Evolutionary conservation across 257 asterid genomes (phyloP).

Genomic region (Nicotiana obtusifolia): DNA sequence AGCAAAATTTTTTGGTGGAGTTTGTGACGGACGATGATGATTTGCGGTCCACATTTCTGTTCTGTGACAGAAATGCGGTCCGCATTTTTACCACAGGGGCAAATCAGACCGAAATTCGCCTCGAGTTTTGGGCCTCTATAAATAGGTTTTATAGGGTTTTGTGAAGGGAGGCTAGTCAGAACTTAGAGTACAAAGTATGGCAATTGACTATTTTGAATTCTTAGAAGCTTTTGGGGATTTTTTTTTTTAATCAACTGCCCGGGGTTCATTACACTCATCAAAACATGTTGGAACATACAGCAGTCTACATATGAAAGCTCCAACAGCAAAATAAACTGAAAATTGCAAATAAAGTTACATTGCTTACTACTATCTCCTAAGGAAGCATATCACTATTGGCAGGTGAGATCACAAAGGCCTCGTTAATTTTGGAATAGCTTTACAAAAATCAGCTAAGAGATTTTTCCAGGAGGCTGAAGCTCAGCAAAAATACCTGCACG

Average conservation of each 20-base stretch:
- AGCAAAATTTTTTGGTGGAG: no score
- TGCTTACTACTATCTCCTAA: neutral
- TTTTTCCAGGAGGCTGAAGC: neutral
- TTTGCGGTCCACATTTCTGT: no score
- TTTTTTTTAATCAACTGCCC: neutral
- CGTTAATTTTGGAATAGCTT: neutral
- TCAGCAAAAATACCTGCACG: neutral
- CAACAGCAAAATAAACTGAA: neutral
- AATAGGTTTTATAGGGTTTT: no score
- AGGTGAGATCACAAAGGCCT: neutral
- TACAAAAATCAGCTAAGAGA: slow-evolving; percentile 12
- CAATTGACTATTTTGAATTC: no score
- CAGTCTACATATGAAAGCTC: neutral
- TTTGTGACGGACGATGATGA: no score
- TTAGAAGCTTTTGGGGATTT: no score
- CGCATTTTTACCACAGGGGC: no score
- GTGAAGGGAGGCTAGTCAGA: no score
- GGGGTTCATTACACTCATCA: neutral
- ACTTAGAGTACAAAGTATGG: no score
- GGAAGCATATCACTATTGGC: neutral
- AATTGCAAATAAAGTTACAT: neutral
- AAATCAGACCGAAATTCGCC: no score
- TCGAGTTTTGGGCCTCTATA: no score
- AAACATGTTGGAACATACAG: neutral
- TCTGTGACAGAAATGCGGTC: no score